Evolutionary conservation across 2,329 filamentous ascomycete genomes (phyloP).

Genomic region (Colletotrichum liriopes): DNA sequence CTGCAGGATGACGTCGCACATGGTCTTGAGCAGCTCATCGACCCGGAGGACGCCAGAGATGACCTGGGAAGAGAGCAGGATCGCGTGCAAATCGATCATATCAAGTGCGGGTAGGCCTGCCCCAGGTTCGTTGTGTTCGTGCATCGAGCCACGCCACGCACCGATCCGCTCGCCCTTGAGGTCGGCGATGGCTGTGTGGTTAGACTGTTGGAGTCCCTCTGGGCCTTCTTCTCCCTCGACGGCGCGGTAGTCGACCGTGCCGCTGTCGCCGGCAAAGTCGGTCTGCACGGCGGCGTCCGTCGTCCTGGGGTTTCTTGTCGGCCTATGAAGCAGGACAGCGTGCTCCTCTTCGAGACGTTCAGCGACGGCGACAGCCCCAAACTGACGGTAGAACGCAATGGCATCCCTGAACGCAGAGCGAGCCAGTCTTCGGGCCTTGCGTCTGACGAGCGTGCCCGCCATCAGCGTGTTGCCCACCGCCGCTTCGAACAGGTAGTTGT

Average conservation of each 20-base stretch:
- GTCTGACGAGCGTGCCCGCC: slow-evolving; percentile 78
- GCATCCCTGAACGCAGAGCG: slow-evolving; percentile 79
- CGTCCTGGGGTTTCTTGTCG: slow-evolving; percentile 70
- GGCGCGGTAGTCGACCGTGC: slow-evolving; percentile 66
- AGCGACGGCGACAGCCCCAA: slow-evolving; percentile 80
- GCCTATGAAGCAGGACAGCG: slow-evolving; percentile 75
- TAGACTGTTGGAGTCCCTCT: slow-evolving; percentile 59
- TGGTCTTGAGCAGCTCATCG: slow-evolving; percentile 82
- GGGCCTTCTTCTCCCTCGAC: slow-evolving; percentile 60
- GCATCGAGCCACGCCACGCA: slow-evolving; percentile 75
- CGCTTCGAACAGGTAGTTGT: slow-evolving; percentile 79
- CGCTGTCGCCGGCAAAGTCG: slow-evolving; percentile 74
- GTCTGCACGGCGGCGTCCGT: slow-evolving; percentile 79
- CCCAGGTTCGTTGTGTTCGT: slow-evolving; percentile 68
- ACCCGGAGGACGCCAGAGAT: slow-evolving; percentile 85
- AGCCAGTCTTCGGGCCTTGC: slow-evolving; percentile 77
- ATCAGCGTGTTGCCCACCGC: slow-evolving; percentile 82
- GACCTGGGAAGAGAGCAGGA: slow-evolving; percentile 84
- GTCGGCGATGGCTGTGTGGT: slow-evolving; percentile 62
- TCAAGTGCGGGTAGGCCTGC: slow-evolving; percentile 81
- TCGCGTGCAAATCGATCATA: slow-evolving; percentile 86
- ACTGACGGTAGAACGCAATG: slow-evolving; percentile 76
- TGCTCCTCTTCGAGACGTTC: slow-evolving; percentile 79
- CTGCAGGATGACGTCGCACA: slow-evolving; percentile 86
- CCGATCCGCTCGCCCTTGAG: slow-evolving; percentile 72